These are phyloP conservation scores for Penicillium crystallinum DNA, from an alignment of 495 filamentous ascomycete species.

Conservation along the genomic window DNA sequence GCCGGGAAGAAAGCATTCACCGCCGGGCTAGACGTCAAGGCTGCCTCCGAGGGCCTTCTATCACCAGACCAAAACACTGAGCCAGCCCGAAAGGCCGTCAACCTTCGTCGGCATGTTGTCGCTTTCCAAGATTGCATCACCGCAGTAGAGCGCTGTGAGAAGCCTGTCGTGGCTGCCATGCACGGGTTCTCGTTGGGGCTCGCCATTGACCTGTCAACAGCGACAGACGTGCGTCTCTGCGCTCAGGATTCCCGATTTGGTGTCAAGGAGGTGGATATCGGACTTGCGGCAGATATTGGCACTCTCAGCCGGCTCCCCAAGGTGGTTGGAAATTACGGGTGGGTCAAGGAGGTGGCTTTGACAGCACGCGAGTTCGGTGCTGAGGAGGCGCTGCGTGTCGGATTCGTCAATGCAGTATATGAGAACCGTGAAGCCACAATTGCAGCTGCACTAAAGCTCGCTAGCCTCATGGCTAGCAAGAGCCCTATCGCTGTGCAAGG, in stretches of 20 bases:
- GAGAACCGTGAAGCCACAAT: slow-evolving; percentile 59
- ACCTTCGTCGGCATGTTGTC: slow-evolving; percentile 59
- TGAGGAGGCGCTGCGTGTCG: slow-evolving; percentile 74
- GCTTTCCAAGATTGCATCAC: slow-evolving; percentile 76
- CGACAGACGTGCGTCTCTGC: slow-evolving; percentile 76
- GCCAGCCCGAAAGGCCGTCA: slow-evolving; percentile 59
- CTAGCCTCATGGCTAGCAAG: slow-evolving; percentile 65
- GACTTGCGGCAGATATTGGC: slow-evolving; percentile 88
- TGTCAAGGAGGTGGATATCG: slow-evolving; percentile 95
- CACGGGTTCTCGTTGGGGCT: slow-evolving; percentile 79
- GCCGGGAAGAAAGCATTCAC: slow-evolving; percentile 83
- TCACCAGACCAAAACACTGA: slow-evolving; percentile 39
- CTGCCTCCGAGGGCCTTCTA: slow-evolving; percentile 41
- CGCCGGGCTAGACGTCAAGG: slow-evolving; percentile 71
- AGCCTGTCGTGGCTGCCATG: slow-evolving; percentile 81
- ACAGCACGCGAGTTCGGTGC: slow-evolving; percentile 72
- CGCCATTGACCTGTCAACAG: slow-evolving; percentile 75
- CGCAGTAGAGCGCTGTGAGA: slow-evolving; percentile 79
- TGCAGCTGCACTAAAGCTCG: slow-evolving; percentile 59
- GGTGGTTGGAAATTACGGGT: slow-evolving; percentile 67
- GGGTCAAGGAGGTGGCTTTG: slow-evolving; percentile 89
- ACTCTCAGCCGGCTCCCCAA: slow-evolving; percentile 83
- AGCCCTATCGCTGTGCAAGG: slow-evolving; percentile 89
- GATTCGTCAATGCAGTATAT: slow-evolving; percentile 77
- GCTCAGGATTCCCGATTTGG: slow-evolving; percentile 58